These are phyloP conservation scores for Lignosus rhinocerotis DNA, from an alignment of 1,284 basidiomycete genomes.

Conservation along the genomic window DNA sequence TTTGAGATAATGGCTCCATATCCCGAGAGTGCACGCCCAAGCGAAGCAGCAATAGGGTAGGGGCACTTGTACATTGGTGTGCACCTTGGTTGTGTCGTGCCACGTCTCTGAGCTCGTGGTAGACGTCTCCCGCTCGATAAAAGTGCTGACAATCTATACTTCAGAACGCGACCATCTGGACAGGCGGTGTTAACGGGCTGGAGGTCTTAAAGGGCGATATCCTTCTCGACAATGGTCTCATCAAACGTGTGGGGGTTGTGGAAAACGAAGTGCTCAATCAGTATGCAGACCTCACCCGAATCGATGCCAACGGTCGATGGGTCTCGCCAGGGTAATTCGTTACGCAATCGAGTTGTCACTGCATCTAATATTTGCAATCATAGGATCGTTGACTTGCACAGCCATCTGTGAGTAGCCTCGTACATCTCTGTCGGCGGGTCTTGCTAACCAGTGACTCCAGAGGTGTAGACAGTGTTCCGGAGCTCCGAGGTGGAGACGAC, in stretches of 20 bases:
- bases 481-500: slow-evolving; percentile 34
- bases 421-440: not conserved
- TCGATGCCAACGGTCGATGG: slow-evolving; percentile 29
- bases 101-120: not conserved
- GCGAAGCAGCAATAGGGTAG: no score
- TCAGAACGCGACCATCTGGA: slow-evolving; percentile 67
- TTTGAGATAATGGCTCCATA: not conserved
- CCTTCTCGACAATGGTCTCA: slow-evolving; percentile 55
- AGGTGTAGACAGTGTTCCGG: slow-evolving; percentile 24
- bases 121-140: not conserved
- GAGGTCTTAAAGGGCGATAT: slow-evolving; percentile 54
- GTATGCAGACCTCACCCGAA: slow-evolving; percentile 13
- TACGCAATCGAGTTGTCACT: not conserved
- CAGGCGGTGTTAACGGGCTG: slow-evolving; percentile 52
- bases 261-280: not conserved
- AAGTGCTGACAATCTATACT: not conserved
- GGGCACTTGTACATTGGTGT: not conserved
- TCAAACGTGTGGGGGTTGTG: slow-evolving; percentile 51
- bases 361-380: not conserved
- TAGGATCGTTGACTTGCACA: slow-evolving; percentile 52
- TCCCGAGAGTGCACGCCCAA: not conserved
- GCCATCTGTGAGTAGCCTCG: slow-evolving; percentile 21
- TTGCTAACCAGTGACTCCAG: not conserved
- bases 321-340: slow-evolving; percentile 27
- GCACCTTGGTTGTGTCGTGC: not conserved